These are phyloP conservation scores for Phytophthora megakarya DNA, from an alignment of 352 stramenopile genomes.

Conservation along the genomic window DNA sequence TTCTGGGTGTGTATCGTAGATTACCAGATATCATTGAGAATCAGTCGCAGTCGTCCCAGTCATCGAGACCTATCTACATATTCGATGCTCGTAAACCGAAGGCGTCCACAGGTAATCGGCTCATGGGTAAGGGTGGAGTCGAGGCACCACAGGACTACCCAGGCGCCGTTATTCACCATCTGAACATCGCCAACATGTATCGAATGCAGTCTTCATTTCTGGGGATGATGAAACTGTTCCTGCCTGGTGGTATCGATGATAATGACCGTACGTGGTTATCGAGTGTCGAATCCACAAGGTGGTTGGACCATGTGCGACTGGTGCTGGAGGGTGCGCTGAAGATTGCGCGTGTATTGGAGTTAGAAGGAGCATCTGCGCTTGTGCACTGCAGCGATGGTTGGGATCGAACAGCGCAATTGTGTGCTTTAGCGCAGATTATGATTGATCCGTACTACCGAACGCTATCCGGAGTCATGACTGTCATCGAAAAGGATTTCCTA, in stretches of 20 bases:
- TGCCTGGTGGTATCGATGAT: conserved; percentile 67
- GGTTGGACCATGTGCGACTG: conserved; percentile 85
- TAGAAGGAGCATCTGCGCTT: conserved; percentile 80
- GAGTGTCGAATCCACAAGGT: conserved; percentile 76
- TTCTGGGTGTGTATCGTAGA: conserved; percentile 74
- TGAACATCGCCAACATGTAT: conserved; percentile 95
- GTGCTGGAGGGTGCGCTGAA: conserved; percentile 84
- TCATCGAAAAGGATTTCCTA: conserved; percentile 90
- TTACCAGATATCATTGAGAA: conserved; percentile 85
- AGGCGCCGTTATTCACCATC: conserved; percentile 78
- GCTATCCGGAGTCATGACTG: conserved; percentile 71
- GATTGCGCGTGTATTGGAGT: conserved; percentile 85
- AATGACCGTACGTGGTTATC: conserved; percentile 72
- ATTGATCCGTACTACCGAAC: conserved; percentile 90
- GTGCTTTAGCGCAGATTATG: conserved; percentile 82
- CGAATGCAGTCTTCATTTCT: conserved; percentile 86
- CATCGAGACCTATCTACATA: conserved; percentile 85
- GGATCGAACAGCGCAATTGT: conserved; percentile 86
- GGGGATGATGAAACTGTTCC: conserved; percentile 70
- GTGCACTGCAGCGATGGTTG: conserved; percentile 91
- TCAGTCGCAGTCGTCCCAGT: conserved; percentile 63
- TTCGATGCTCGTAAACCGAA: conserved; percentile 91
- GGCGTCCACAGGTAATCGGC: conserved; percentile 87
- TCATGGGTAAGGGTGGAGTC: conserved; percentile 92
- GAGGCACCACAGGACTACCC: conserved; percentile 85